These are phyloP conservation scores for Saccharomycopsis sp. DNA, from an alignment of 805 yeast species.

Conservation along the genomic window DNA sequence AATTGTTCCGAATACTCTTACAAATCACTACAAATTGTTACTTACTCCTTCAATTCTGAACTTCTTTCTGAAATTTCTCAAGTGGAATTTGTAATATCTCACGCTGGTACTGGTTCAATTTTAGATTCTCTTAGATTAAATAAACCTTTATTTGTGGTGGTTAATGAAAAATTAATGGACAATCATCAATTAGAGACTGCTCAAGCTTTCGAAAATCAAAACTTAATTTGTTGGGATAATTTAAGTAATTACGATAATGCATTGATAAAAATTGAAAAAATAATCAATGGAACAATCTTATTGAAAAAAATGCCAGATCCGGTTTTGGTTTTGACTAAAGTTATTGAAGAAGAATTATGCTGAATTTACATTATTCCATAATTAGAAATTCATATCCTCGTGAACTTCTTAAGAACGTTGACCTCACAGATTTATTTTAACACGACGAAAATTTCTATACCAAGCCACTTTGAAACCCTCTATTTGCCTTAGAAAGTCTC, in stretches of 20 bases:
- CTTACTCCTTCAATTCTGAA: constrained; percentile 37
- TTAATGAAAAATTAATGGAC: constrained; percentile 67
- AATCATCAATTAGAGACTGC: constrained; percentile 83
- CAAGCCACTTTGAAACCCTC: too few species aligned
- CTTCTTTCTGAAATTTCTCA: constrained; percentile 31
- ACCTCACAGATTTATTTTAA: too few species aligned
- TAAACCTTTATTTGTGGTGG: constrained; percentile 57
- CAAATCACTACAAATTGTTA: constrained; percentile 24
- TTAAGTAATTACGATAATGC: background rate
- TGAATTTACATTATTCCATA: too few species aligned
- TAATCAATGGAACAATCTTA: background rate
- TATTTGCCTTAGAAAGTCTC: too few species aligned
- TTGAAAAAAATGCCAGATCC: background rate
- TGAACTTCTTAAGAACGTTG: too few species aligned
- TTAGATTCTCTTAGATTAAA: constrained; percentile 55
- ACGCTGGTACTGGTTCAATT: constrained; percentile 90
- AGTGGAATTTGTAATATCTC: constrained; percentile 64
- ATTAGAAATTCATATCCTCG: too few species aligned
- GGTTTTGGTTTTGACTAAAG: too few species aligned
- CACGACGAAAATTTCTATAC: too few species aligned
- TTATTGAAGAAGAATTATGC: too few species aligned
- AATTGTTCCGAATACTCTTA: background rate
- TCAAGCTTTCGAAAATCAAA: constrained; percentile 31
- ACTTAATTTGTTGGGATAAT: constrained; percentile 9
- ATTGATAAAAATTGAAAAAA: background rate